Percentiles rank a stretch among this genome's conserved stretches.
Evolutionary conservation across 2,329 filamentous ascomycete genomes (phyloP).

Genomic region (Pseudopyricularia cyperi): DNA sequence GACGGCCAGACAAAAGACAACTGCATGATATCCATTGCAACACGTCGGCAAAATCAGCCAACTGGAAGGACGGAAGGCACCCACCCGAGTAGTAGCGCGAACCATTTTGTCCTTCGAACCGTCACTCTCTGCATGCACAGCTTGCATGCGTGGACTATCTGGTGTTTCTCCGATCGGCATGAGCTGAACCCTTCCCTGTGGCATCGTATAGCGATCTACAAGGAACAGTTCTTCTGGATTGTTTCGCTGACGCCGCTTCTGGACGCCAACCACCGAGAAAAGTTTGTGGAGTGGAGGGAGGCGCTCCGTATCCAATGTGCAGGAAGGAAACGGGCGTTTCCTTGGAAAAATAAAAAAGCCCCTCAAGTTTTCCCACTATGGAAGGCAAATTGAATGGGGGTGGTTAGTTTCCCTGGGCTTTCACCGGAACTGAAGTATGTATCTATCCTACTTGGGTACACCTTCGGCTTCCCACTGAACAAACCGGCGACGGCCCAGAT

Average conservation of each 20-base stretch:
- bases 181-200: neutral
- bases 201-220: neutral
- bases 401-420: too few relatives aligned
- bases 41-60: too few relatives aligned
- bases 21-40: too few relatives aligned
- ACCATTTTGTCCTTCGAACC: neutral
- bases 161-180: neutral
- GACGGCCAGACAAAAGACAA: too few relatives aligned
- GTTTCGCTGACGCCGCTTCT: neutral
- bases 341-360: neutral
- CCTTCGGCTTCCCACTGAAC: too few relatives aligned
- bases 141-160: neutral
- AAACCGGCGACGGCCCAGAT: too few relatives aligned
- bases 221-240: neutral
- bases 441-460: too few relatives aligned
- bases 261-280: neutral
- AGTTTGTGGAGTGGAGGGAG: neutral
- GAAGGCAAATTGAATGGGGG: too few relatives aligned
- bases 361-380: neutral
- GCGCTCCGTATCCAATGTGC: neutral
- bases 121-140: neutral
- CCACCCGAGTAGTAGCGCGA: neutral
- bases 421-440: too few relatives aligned
- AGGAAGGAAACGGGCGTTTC: neutral
- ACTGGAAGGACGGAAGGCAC: too few relatives aligned